A percentile compares a stretch with the other conserved stretches of the same genome.
Conservation (phyloP, 495 filamentous ascomycete genomes). For the Melanomma pulvis-pyrius region DNA sequence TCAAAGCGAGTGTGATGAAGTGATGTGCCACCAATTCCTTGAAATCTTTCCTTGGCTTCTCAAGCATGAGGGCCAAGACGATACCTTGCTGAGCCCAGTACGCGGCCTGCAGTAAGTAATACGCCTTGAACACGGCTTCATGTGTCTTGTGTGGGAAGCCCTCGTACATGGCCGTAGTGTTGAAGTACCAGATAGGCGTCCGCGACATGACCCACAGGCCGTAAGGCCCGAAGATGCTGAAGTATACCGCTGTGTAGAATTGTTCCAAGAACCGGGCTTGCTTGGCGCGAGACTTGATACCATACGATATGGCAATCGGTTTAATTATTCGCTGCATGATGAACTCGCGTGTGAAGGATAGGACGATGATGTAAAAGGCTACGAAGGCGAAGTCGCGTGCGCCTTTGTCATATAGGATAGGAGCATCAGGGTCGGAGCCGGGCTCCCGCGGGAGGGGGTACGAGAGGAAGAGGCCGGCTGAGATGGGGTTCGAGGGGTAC, state of each 20-base stretch:
- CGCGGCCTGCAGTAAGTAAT: constrained; percentile 91
- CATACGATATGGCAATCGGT: constrained; percentile 70
- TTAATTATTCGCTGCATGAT: constrained; percentile 91
- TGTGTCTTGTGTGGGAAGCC: constrained; percentile 85
- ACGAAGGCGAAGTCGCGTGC: constrained; percentile 83
- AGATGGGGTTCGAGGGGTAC: constrained; percentile 75
- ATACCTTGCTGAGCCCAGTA: constrained; percentile 98
- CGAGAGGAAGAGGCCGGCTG: constrained; percentile 90
- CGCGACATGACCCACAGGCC: constrained; percentile 91
- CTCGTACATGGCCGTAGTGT: constrained; percentile 89
- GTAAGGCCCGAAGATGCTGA: constrained; percentile 78
- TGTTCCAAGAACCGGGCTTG: constrained; percentile 96
- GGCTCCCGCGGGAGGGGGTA: constrained; percentile 68
- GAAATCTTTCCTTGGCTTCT: constrained; percentile 96
- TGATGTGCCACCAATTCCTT: constrained; percentile 94
- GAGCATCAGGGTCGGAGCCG: constrained; percentile 48
- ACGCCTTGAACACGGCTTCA: constrained; percentile 88
- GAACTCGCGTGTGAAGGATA: constrained; percentile 94
- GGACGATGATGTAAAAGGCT: constrained; percentile 82
- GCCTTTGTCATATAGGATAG: constrained; percentile 86
- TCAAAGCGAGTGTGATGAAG: constrained; percentile 87
- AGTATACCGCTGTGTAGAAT: constrained; percentile 96
- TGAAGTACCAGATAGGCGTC: constrained; percentile 97
- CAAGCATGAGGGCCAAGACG: constrained; percentile 82
- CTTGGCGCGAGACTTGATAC: constrained; percentile 75